Percentiles rank a stretch among this genome's conserved stretches.
Conservation (phyloP, 1,139 yeast genomes). For the Debaryomyces singareniensis region DNA sequence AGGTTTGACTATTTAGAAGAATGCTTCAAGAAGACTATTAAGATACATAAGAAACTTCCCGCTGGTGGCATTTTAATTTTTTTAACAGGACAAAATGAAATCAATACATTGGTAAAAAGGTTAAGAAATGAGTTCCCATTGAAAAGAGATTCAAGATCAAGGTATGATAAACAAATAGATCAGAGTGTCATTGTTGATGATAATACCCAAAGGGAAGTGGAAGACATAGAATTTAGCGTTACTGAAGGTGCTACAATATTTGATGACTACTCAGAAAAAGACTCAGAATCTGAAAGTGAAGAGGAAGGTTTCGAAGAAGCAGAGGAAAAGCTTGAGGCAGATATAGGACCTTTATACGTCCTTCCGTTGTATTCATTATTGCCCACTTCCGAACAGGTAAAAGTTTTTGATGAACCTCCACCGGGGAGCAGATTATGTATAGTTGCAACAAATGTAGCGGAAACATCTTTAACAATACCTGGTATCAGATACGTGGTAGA, state of each 20-base stretch:
- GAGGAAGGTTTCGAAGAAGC: conserved; percentile 92
- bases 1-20: conserved; percentile 77
- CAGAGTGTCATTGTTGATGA: conserved; percentile 49
- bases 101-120: conserved; percentile 64
- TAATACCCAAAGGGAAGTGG: conserved; percentile 72
- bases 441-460: conserved; percentile 97
- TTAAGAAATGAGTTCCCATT: conserved; percentile 67
- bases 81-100: conserved; percentile 92
- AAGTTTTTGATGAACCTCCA: conserved; percentile 84
- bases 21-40: conserved; percentile 76
- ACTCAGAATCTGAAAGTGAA: conserved; percentile 31
- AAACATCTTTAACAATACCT: conserved; percentile 94
- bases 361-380: conserved; percentile 86
- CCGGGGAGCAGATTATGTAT: conserved; percentile 81
- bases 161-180: conserved; percentile 21
- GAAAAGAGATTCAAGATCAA: conserved; percentile 20
- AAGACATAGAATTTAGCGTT: conserved; percentile 79
- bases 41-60: conserved; percentile 81
- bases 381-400: conserved; percentile 93
- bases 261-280: conserved; percentile 7
- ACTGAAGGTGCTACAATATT: conserved; percentile 23
- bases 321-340: conserved; percentile 68
- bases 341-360: conserved; percentile 78
- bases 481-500: conserved; percentile 94
- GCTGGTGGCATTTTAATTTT: conserved; percentile 92